Evolutionary conservation across 108 stramenopile genomes (phyloP), one percentile per base, ranked within the genome.

Genomic region (Cyclotella cryptica): DNA sequence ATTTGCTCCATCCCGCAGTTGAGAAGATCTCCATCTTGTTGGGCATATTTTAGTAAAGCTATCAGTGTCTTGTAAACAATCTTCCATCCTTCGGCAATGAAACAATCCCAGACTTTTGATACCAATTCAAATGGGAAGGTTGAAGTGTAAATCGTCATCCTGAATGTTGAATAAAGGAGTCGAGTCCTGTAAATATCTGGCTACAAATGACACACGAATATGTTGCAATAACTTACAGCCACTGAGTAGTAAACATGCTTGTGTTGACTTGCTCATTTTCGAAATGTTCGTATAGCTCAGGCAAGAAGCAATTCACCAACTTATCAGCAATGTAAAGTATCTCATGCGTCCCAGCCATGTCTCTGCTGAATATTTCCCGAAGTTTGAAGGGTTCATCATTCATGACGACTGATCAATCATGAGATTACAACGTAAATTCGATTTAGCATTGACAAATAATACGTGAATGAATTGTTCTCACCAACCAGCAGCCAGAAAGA

Each of bases 241-340:
- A 99, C 71, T 98, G 97, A 18, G 97, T 97, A 12, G 96, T 96
- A 73, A 92, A 99, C 99, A 99, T 99, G 47, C 93, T 87, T 3
- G 94, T 85, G 47, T 97, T 91, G 29, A 98, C 84, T 68, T 85
- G 71, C 71, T 98, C 90, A n/a, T 77, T 86, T 21, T 90, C 88
- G 43, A 98, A 87, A 66, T 98, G 97, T 29, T 84, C 80, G 19
- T 81, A 78, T 15, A 98, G 66, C 43, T 88, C 77, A 2, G 94
- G 93, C 44, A 97, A 63, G 81, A 93, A 92, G 49, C 92, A 87
- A 21, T 85, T 75, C 27, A 93, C 80, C 40, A 99, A 75, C 57
- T 86, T 81, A 55, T 97, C 97, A 19, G 92, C 93, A 40, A 97
- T 94, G 78, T 88, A 84, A 29, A 98, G 85, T 9, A 92, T 87